Percentiles rank a stretch among this genome's conserved stretches.
Conservation (phyloP, 2,329 filamentous ascomycete species). For the Penicillium aurantiogriseum region DNA sequence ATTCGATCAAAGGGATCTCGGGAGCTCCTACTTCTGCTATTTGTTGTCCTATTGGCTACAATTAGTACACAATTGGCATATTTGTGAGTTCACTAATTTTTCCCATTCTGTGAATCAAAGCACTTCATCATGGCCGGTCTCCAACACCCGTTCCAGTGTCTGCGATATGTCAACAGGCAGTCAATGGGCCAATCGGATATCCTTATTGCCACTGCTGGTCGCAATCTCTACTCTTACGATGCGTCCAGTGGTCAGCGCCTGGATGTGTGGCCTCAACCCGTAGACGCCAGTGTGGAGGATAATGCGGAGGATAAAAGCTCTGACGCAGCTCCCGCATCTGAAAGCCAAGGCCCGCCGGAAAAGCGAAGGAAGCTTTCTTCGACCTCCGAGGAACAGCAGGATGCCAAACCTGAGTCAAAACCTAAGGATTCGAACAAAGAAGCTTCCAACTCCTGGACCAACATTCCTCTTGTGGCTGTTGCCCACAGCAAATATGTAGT, state of each 20-base stretch:
- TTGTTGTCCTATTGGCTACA: not conserved
- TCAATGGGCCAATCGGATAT: slow-evolving; percentile 40
- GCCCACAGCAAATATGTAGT: slow-evolving; percentile 67
- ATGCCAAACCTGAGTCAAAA: slow-evolving; percentile 11
- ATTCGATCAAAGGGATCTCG: slow-evolving; percentile 1
- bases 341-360: slow-evolving; percentile 39
- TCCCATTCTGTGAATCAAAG: not conserved
- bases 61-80: not conserved
- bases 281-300: slow-evolving; percentile 30
- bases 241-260: slow-evolving; percentile 58
- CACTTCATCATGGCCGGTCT: slow-evolving; percentile 33
- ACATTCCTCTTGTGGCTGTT: slow-evolving; percentile 65
- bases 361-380: slow-evolving; percentile 46
- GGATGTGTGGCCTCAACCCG: slow-evolving; percentile 57
- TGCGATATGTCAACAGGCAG: slow-evolving; percentile 44
- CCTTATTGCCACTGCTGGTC: slow-evolving; percentile 72
- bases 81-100: not conserved
- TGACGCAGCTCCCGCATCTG: slow-evolving; percentile 25
- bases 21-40: not conserved
- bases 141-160: slow-evolving; percentile 62
- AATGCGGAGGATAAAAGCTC: slow-evolving; percentile 23
- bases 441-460: slow-evolving; percentile 45
- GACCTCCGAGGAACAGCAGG: slow-evolving; percentile 20
- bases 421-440: slow-evolving; percentile 13
- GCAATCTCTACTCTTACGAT: slow-evolving; percentile 67